Base-by-base conservation (phyloP, 306 rosid species). In the Cotoneaster glaucophyllus region DNA sequence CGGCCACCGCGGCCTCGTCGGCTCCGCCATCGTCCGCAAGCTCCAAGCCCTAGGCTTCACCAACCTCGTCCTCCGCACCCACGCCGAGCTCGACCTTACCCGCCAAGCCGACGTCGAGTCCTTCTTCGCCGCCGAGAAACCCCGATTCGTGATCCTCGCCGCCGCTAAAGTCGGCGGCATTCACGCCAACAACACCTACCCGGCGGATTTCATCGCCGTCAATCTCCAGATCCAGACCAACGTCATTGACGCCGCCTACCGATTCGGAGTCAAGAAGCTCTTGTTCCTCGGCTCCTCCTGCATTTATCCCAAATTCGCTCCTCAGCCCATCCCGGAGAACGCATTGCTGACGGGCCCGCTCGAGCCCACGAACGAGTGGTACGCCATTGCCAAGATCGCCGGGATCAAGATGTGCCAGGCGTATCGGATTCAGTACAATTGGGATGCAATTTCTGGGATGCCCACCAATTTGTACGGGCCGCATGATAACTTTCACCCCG, bases 131-230 rank as follows among this genome's bases (percentile, higher is more conserved):
- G 48, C 84, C 32, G 91, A 88, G 41, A 92, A 81, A 80, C 98
- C 97, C 8, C 90, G 77, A 71, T 95, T 81, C 83, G 92, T 86
- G 11, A 83, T 95, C 73, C 91, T 92, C 68, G 92, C 97, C n/a
- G 99, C 99, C 0, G 99, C 99, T 28, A 95, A 95, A 87, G 97
- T 95, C 29, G 99, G 99, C 21, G 99, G 97, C 31, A 95, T 95
- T 73, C 97, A 95, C 80, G 99, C 99, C 69, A 95, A 95, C 85
- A 95, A 81, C 74, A 95, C 97, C 9, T 90, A 95, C 76, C 97
- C 98, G 0, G 97, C 98, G 4, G 97, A 92, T 75, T 95, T 95
- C 87, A 95, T 95, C 77, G 63, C 84, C 75, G 69, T 92, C 79
- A 95, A 92, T 85, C 97, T 95, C 79, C 97, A 95, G 81, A 95